Evolutionary conservation across 768 basidiomycete species (phyloP).

Genomic region (Leccinum sublutescens): DNA sequence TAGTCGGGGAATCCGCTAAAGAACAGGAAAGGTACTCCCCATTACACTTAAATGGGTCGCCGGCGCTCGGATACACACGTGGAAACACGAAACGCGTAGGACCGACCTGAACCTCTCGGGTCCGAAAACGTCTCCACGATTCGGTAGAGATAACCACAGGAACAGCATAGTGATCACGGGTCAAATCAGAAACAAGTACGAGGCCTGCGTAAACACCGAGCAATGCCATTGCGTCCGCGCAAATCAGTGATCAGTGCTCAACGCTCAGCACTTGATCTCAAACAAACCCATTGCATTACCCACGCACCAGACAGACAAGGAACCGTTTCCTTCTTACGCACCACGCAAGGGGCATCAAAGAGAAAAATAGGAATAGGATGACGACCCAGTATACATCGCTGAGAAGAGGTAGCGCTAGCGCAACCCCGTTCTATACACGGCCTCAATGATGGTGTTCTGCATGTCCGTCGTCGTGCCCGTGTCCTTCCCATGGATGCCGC

Average conservation of each 20-base stretch:
- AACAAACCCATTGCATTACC: neutral
- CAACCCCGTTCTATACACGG: constrained; percentile 13
- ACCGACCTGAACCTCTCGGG: too few species aligned
- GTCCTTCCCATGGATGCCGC: constrained; percentile 66
- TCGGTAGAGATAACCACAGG: neutral
- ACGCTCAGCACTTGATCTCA: neutral
- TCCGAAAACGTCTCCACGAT: neutral
- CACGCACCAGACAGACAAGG: neutral
- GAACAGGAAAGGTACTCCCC: neutral
- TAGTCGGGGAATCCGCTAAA: neutral
- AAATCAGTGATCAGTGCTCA: neutral
- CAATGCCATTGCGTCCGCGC: neutral
- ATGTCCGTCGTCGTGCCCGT: constrained; percentile 45
- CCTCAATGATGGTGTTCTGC: constrained; percentile 42
- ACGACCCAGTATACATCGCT: constrained; percentile 12
- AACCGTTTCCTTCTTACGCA: neutral
- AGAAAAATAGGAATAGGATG: neutral
- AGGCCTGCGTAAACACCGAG: neutral
- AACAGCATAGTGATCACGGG: neutral
- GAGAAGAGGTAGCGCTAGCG: neutral
- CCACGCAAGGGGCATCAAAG: neutral
- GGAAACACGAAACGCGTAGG: neutral
- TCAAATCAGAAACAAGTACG: neutral
- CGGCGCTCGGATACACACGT: neutral
- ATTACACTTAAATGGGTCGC: neutral